Percentiles rank a stretch among this genome's conserved stretches.
Conservation (phyloP, 73 alveolate genomes). For the Blepharisma japonicum region DNA sequence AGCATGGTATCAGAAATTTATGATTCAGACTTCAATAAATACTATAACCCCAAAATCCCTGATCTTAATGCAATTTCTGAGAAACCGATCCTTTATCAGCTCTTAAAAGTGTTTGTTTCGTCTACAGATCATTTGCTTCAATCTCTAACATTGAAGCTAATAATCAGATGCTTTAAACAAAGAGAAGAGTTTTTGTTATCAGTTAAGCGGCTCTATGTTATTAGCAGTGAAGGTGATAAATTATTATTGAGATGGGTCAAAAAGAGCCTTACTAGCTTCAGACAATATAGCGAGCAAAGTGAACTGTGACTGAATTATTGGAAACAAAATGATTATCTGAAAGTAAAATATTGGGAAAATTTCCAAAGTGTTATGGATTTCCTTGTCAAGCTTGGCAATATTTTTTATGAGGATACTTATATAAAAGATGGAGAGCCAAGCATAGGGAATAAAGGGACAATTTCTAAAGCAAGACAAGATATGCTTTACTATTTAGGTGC, state of each 20-base stretch:
- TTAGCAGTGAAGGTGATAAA: not conserved
- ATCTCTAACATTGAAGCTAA: not conserved
- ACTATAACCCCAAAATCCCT: not conserved
- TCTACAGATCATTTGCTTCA: not conserved
- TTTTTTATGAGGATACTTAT: not conserved
- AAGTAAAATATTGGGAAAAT: not conserved
- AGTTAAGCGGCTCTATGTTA: not conserved
- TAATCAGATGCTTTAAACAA: slow-evolving; percentile 23
- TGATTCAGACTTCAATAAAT: not conserved
- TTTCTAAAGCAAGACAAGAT: slow-evolving; percentile 2
- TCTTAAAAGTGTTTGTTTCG: not conserved
- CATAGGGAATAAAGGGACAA: not conserved
- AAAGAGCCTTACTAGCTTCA: not conserved
- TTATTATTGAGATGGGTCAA: not conserved
- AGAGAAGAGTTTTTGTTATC: not conserved
- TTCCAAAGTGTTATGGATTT: slow-evolving; percentile 4
- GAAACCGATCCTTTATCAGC: not conserved
- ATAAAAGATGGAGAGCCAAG: slow-evolving; percentile 2
- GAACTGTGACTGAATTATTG: slow-evolving; percentile 28
- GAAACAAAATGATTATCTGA: slow-evolving; percentile 1
- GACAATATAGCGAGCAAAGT: slow-evolving; percentile 1
- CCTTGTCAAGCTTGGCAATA: not conserved
- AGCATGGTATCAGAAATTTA: not conserved
- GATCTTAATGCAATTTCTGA: not conserved
- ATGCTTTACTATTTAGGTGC: not conserved